Base-by-base conservation (phyloP, 768 basidiomycete species). In the Kondoa subrosea region DNA sequence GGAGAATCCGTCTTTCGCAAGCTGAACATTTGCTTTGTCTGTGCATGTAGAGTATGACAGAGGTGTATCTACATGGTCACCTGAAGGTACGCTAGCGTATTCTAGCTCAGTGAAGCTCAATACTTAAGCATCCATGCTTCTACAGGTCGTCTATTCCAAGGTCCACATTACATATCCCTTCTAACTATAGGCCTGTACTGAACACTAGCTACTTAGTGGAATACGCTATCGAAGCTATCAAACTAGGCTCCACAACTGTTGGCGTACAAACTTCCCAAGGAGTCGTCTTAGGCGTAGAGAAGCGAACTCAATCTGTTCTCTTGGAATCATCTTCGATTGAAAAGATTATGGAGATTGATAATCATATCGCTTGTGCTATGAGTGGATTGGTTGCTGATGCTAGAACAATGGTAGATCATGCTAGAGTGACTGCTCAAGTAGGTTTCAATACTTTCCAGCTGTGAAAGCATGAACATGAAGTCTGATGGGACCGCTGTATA, bases 281-380 rank as follows among this genome's bases (percentile, higher is more conserved):
- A 69, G 87, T 91, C 72, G 82, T 97, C 71, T 86, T 99, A 68
- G 95, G 85, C 66, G 91, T 97, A 72, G 95, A 99, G 81, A 97
- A 99, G 80, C 91, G 95, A 77, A 90, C 95, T 65, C 91, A 95
- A 78, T 96, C 92, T 0, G 89, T 91, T 12, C 83, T 99, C 61
- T 84, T 97, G 74, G 95, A 96, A 80, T 85, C 91, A 56, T 87
- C 84, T 71, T 92, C 91, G 66, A 91, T 99, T 75, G 93, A 99
- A 78, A 97, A 97, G 82, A 97, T 97, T 77, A 96, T 99, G 93
- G 95, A 99, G 80, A 97, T 99, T 74, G 95, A 97, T 80, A 72
- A 78, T 15, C 95, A 99, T 80, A 85, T 99, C 69, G 95, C 91
- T 12, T 96, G 92, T 73, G 95, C 95, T 68, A 96, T 97, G 92